A percentile compares a stretch with the other conserved stretches of the same genome.
Conservation (phyloP, 441 rosid species). For the Pelargonium fulgidum region DNA sequence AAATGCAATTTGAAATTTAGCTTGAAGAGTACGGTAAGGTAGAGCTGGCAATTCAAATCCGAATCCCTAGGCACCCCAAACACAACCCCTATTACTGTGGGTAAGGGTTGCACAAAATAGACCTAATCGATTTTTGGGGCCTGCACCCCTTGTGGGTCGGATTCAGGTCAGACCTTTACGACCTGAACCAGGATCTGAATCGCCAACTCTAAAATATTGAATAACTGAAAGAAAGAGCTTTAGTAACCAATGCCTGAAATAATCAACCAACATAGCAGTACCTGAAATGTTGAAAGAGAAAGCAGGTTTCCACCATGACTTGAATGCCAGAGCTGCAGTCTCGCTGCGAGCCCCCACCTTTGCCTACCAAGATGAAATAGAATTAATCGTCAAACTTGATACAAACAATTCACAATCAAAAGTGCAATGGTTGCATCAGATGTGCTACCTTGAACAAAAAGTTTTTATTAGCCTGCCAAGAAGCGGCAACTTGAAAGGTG, state of each 20-base stretch:
- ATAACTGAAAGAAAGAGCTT: neutral
- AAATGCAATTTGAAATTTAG: too few species aligned
- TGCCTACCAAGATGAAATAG: slow-evolving; percentile 44
- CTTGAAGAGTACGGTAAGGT: too few species aligned
- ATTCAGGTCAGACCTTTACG: too few species aligned
- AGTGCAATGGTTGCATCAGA: slow-evolving; percentile 7
- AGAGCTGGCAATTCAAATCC: too few species aligned
- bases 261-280: slow-evolving; percentile 17
- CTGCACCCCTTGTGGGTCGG: too few species aligned
- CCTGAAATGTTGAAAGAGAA: slow-evolving; percentile 81
- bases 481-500: slow-evolving; percentile 79
- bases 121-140: too few species aligned
- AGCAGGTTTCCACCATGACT: slow-evolving; percentile 98
- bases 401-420: neutral
- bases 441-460: slow-evolving; percentile 63
- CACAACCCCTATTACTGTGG: too few species aligned
- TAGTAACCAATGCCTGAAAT: neutral
- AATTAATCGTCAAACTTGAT: neutral
- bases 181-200: too few species aligned
- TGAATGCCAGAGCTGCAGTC: slow-evolving; percentile 66
- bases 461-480: slow-evolving; percentile 97
- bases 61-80: too few species aligned
- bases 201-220: too few species aligned
- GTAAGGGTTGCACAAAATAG: too few species aligned
- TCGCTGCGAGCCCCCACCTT: slow-evolving; percentile 85